Percentiles rank a stretch among this genome's conserved stretches.
Conservation (phyloP, 2,329 filamentous ascomycete species). For the Calonectria henricotiae region DNA sequence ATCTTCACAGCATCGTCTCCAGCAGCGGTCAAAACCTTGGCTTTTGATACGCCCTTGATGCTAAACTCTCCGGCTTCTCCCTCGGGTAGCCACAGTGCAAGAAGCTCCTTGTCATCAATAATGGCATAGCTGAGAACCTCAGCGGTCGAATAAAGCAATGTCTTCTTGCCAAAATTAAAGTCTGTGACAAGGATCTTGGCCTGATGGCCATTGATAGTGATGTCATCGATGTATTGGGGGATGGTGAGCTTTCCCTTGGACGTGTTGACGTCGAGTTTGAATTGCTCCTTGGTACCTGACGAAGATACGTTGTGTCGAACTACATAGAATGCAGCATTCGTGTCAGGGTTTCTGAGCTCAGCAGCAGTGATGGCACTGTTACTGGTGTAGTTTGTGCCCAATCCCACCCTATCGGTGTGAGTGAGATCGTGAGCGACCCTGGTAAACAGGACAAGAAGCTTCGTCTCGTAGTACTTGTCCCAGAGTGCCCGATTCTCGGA, state of each 20-base stretch:
- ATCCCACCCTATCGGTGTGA: constrained; percentile 67
- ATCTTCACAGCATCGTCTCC: constrained; percentile 62
- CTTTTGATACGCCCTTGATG: constrained; percentile 57
- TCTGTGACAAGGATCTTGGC: constrained; percentile 76
- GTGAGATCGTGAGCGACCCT: constrained; percentile 71
- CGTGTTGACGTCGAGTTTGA: constrained; percentile 71
- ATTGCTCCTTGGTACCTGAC: constrained; percentile 66
- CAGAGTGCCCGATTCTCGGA: constrained; percentile 72
- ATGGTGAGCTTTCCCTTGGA: constrained; percentile 70
- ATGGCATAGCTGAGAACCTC: constrained; percentile 69
- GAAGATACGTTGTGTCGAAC: constrained; percentile 70
- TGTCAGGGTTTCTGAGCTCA: constrained; percentile 74
- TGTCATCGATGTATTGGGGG: constrained; percentile 65
- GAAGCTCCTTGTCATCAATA: constrained; percentile 64
- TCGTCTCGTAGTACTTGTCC: constrained; percentile 76
- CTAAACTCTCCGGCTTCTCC: constrained; percentile 72
- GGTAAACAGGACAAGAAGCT: constrained; percentile 74
- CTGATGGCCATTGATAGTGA: constrained; percentile 74
- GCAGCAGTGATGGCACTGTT: constrained; percentile 69
- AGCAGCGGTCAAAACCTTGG: constrained; percentile 49
- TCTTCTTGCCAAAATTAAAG: constrained; percentile 69
- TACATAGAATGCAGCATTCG: constrained; percentile 73
- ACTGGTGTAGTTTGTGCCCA: constrained; percentile 55
- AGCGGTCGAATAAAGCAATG: constrained; percentile 70
- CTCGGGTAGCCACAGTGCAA: constrained; percentile 70